Base-by-base conservation (phyloP, 352 stramenopile species). In the Globisporangium megalacanthum region DNA sequence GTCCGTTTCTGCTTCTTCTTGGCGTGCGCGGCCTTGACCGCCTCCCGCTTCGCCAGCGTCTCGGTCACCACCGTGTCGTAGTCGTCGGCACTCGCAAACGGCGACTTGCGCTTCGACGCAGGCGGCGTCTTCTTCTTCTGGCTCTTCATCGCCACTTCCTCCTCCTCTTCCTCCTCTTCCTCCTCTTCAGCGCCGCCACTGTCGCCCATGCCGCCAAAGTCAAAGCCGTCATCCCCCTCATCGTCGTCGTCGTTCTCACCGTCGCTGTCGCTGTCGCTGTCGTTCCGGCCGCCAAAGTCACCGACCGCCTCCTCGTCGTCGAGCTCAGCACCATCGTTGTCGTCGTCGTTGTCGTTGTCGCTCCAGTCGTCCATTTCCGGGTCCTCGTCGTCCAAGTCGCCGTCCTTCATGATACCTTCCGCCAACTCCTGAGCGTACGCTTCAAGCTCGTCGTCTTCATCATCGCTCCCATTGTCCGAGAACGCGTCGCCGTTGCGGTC, bases 381-480 rank as follows among this genome's bases (percentile, higher is more conserved):
- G 55, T 94, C 81, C 61, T 90, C 81, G 36, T 92, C 77, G 42
- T 91, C 79, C 56, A 85, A 62, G 52, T 90, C 71, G 45, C 70
- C 85, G 45, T 94, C 74, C 51, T 91, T 47, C 86, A 97, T 96
- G 62, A 98, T 81, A 0, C 82, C 82, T 54, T 97, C 77, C 5
- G 92, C 92, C 59, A 98, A 65, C 57, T 94, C 68, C 56, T 95
- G 76, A 13, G 90, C 91, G 59, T 92, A 98, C 22, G 78, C 83
- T 44, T 97, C 87, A 13, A 95, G 76, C 66, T 96, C 82, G 36
- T 80, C 72, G 37, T 96, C 89, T 47, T 88, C 81, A n/a, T n/a
- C n/a, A 6, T 90, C 80, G 14, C 77, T 83, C 2, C 77, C 69
- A 22, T 71, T 58, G 42, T 82, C 79, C 6, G 83, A 86, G 41